These are phyloP conservation scores for Amphibolis antarctica DNA, from an alignment of 106 monocot species.

Conservation along the genomic window DNA sequence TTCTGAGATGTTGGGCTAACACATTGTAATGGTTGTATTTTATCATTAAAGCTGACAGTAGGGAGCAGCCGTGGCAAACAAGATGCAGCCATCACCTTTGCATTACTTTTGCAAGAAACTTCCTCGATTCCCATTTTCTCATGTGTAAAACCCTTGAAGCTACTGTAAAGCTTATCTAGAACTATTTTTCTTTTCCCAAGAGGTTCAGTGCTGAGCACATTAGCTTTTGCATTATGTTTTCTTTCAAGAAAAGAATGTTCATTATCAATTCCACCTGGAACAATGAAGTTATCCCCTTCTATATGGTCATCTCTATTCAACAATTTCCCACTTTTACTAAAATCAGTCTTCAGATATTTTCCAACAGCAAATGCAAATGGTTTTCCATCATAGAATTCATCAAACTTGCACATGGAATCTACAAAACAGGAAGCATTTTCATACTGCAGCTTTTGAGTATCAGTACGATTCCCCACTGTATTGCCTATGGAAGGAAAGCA, in stretches of 20 bases:
- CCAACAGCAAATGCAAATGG: constrained; percentile 29
- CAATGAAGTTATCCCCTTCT: constrained; percentile 8
- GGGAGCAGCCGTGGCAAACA: constrained; percentile 31
- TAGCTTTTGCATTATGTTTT: constrained; percentile 19
- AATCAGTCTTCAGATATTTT: constrained; percentile 31
- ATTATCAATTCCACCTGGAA: not conserved
- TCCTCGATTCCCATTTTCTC: constrained; percentile 3
- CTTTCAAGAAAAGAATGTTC: constrained; percentile 4
- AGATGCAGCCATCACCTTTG: constrained; percentile 31
- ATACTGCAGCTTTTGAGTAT: constrained; percentile 22
- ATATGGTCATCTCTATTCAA: constrained; percentile 14
- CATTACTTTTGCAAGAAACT: not conserved
- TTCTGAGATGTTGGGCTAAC: constrained; percentile 22
- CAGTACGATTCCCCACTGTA: constrained; percentile 9
- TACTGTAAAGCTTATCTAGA: constrained; percentile 20
- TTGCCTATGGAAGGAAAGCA: constrained; percentile 30
- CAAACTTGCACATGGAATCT: constrained; percentile 44
- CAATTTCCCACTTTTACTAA: constrained; percentile 11
- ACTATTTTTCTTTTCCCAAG: constrained; percentile 21
- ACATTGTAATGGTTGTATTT: constrained; percentile 25
- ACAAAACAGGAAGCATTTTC: constrained; percentile 38
- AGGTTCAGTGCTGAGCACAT: constrained; percentile 13
- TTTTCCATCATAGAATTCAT: constrained; percentile 14
- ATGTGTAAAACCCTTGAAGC: constrained; percentile 26
- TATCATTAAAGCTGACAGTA: constrained; percentile 73